A percentile compares a stretch with the other conserved stretches of the same genome.
Evolutionary conservation across 2,329 filamentous ascomycete genomes (phyloP).

Genomic region (Didymella exigua): DNA sequence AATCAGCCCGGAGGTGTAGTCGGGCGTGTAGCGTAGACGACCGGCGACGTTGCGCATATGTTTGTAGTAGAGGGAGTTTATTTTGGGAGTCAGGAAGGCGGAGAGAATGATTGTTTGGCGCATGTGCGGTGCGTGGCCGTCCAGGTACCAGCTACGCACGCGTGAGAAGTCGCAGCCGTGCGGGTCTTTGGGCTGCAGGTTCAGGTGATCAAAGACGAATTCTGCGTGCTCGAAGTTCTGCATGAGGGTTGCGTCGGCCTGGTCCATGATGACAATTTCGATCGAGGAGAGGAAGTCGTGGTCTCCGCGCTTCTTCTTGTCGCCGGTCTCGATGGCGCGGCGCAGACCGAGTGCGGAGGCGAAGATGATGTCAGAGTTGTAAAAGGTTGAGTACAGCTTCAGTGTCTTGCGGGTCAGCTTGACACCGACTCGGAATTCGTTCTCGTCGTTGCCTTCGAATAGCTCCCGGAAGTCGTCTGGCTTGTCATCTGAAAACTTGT

Average conservation of each 20-base stretch:
- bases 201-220: constrained; percentile 88
- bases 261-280: constrained; percentile 87
- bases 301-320: constrained; percentile 67
- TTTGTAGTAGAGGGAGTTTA: constrained; percentile 77
- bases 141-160: constrained; percentile 90
- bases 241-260: constrained; percentile 92
- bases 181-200: constrained; percentile 84
- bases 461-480: constrained; percentile 87
- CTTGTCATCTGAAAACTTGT: constrained; percentile 73
- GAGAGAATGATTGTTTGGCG: constrained; percentile 85
- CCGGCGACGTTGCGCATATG: constrained; percentile 83
- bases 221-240: constrained; percentile 98
- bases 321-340: constrained; percentile 83
- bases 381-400: constrained; percentile 94
- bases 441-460: constrained; percentile 94
- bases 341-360: constrained; percentile 88
- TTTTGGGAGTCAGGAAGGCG: constrained; percentile 85
- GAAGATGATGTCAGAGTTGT: constrained; percentile 93
- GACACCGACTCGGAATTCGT: constrained; percentile 94
- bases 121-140: constrained; percentile 77
- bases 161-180: constrained; percentile 94
- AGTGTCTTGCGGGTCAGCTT: constrained; percentile 97
- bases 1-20: constrained; percentile 74
- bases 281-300: constrained; percentile 93
- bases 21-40: constrained; percentile 71